These are phyloP conservation scores for Fusarium goolgardi DNA, from an alignment of 2,329 filamentous ascomycete genomes.

Conservation along the genomic window DNA sequence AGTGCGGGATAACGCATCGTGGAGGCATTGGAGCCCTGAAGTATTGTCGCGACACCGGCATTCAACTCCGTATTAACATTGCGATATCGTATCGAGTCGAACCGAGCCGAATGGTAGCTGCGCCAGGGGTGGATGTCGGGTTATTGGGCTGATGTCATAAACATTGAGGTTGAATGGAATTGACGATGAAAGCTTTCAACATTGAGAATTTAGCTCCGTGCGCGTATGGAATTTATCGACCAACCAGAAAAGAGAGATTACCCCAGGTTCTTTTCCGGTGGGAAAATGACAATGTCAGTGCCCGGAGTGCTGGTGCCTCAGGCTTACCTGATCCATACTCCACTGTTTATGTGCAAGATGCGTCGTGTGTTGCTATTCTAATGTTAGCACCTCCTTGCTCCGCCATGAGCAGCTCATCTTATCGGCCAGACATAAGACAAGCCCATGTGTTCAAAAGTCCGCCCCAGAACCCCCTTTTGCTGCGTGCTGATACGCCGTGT, in stretches of 20 bases:
- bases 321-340: constrained; percentile 11
- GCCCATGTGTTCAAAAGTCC: constrained; percentile 31
- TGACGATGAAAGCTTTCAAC: constrained; percentile 11
- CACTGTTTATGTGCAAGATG: constrained; percentile 1
- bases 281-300: background rate
- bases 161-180: constrained; percentile 1
- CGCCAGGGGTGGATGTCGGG: background rate
- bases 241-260: constrained; percentile 29
- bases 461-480: constrained; percentile 26
- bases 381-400: constrained; percentile 10
- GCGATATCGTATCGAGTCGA: background rate
- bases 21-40: constrained; percentile 47
- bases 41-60: constrained; percentile 3
- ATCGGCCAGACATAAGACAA: constrained; percentile 13
- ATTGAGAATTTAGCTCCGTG: constrained; percentile 13
- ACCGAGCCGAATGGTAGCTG: background rate
- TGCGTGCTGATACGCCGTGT: constrained; percentile 35
- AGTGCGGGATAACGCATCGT: constrained; percentile 46
- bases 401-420: constrained; percentile 12
- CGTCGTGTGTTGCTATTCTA: constrained; percentile 2
- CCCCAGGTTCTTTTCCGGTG: constrained; percentile 22
- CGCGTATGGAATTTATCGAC: constrained; percentile 9
- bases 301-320: constrained; percentile 11
- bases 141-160: constrained; percentile 1
- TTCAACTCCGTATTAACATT: constrained; percentile 25